Conservation (phyloP, 495 filamentous ascomycete species). For the Penicillium cataractarum region DNA sequence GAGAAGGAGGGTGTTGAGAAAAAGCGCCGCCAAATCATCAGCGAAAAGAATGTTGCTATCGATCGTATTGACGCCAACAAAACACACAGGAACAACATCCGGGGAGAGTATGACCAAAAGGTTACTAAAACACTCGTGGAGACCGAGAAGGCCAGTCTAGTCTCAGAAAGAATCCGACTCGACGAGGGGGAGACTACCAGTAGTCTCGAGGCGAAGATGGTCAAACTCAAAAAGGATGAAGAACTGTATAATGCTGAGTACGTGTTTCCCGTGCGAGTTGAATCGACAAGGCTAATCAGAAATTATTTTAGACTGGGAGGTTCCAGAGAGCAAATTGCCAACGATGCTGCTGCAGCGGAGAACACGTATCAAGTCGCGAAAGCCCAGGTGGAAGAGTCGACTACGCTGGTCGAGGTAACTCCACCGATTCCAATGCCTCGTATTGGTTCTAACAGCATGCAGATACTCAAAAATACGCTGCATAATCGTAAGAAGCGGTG, state of each 20-base stretch:
- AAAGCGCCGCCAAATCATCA: constrained; percentile 56
- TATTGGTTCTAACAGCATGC: constrained; percentile 3
- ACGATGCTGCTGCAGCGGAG: constrained; percentile 48
- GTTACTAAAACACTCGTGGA: constrained; percentile 54
- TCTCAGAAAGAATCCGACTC: constrained; percentile 67
- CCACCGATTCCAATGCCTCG: not conserved
- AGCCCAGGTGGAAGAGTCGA: constrained; percentile 53
- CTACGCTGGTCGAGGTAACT: constrained; percentile 58
- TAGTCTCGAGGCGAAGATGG: constrained; percentile 66
- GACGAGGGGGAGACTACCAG: constrained; percentile 66
- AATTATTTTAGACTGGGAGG: constrained; percentile 60
- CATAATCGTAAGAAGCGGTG: constrained; percentile 73
- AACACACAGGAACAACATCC: constrained; percentile 45
- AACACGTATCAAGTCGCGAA: constrained; percentile 47
- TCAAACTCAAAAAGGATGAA: constrained; percentile 60
- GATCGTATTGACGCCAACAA: constrained; percentile 53
- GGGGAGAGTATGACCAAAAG: constrained; percentile 52
- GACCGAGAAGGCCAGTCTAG: constrained; percentile 56
- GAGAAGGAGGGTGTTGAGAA: constrained; percentile 56
- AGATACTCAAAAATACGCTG: constrained; percentile 67
- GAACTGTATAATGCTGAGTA: constrained; percentile 53
- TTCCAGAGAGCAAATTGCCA: constrained; percentile 65
- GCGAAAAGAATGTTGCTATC: constrained; percentile 68
- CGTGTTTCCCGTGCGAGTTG: constrained; percentile 20
- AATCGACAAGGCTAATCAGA: constrained; percentile 20